A percentile compares a stretch with the other conserved stretches of the same genome.
phyloP scores from a whole-genome alignment of 306 rosid genomes.

The Fragaria vesca region DNA sequence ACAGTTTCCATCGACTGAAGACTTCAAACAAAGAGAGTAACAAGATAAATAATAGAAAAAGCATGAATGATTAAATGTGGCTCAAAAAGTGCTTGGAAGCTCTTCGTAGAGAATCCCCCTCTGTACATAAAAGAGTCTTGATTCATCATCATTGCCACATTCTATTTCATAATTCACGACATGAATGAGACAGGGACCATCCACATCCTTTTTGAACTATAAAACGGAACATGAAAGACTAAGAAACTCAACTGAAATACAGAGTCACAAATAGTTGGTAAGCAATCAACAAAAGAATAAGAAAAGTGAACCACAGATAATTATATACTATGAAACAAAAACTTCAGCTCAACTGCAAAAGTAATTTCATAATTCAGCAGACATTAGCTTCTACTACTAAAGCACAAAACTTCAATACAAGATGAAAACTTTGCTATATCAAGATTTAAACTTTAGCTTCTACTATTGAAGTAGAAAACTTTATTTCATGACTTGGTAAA shows the following conservation, averaged over 20 bases:
- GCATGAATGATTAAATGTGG: not conserved
- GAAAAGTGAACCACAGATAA: not conserved
- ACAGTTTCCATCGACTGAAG: not conserved
- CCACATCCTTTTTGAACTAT: not conserved
- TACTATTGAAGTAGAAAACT: not conserved
- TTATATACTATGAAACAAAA: not conserved
- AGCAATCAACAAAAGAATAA: not conserved
- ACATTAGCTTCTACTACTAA: not conserved
- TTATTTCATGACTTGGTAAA: not conserved
- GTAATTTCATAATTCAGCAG: not conserved
- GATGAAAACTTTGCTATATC: too few species aligned
- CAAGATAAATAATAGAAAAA: not conserved
- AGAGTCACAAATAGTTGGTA: too few species aligned
- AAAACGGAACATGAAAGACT: not conserved
- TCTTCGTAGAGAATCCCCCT: not conserved
- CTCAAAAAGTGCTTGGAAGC: constrained; percentile 11
- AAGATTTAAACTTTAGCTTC: not conserved
- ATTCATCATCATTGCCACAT: constrained; percentile 9
- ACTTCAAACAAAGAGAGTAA: not conserved
- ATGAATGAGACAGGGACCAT: not conserved
- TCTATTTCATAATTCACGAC: not conserved
- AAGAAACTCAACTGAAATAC: too few species aligned
- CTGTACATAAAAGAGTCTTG: constrained; percentile 1
- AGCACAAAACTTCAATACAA: not conserved
- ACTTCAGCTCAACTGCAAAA: not conserved